Evolutionary conservation across 257 asterid genomes (phyloP).

Genomic region (Gentiana macrophylla): DNA sequence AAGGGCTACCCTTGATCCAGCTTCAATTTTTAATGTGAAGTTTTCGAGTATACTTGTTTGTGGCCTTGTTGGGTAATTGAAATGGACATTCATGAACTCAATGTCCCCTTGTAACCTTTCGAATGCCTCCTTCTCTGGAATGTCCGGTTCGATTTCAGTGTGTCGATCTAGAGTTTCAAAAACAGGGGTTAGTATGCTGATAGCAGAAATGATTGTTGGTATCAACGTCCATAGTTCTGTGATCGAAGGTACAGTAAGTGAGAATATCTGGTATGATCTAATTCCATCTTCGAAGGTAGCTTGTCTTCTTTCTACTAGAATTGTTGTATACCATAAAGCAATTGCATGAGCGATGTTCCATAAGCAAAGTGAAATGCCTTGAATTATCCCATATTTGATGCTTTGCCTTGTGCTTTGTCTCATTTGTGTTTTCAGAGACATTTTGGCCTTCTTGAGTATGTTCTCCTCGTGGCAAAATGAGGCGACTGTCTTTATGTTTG

Average conservation of each 20-base stretch:
- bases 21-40: slow-evolving; percentile 49
- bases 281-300: slow-evolving; percentile 55
- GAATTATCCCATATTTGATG: slow-evolving; percentile 55
- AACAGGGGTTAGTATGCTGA: slow-evolving; percentile 53
- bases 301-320: slow-evolving; percentile 48
- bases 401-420: slow-evolving; percentile 46
- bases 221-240: slow-evolving; percentile 70
- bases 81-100: slow-evolving; percentile 37
- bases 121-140: slow-evolving; percentile 25
- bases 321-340: slow-evolving; percentile 65
- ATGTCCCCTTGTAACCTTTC: slow-evolving; percentile 43
- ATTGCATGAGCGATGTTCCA: slow-evolving; percentile 83
- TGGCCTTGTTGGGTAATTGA: slow-evolving; percentile 54
- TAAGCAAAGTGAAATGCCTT: slow-evolving; percentile 62
- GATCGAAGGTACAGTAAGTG: slow-evolving; percentile 75
- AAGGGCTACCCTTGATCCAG: slow-evolving; percentile 55
- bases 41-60: slow-evolving; percentile 42
- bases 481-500: slow-evolving; percentile 57
- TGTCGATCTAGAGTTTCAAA: slow-evolving; percentile 55
- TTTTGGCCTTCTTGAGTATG: slow-evolving; percentile 46
- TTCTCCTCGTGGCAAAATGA: slow-evolving; percentile 69
- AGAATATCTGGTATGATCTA: slow-evolving; percentile 69
- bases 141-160: slow-evolving; percentile 63
- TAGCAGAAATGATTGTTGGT: slow-evolving; percentile 68
- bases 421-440: slow-evolving; percentile 33